These are phyloP conservation scores for Podospora pseudopauciseta DNA, from an alignment of 495 filamentous ascomycete species.

Conservation along the genomic window DNA sequence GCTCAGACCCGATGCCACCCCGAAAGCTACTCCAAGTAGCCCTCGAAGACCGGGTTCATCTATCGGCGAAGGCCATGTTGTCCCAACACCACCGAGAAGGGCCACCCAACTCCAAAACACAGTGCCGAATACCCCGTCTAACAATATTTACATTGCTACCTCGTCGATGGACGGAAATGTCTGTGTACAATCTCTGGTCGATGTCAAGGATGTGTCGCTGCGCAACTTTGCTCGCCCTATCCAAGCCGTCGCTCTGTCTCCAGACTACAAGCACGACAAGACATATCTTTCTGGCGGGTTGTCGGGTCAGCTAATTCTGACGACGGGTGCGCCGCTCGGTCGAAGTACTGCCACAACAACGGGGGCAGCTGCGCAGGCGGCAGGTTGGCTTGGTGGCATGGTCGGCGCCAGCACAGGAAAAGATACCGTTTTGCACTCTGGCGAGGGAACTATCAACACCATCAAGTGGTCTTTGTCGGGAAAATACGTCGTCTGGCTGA, in stretches of 20 bases:
- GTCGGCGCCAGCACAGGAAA: constrained; percentile 76
- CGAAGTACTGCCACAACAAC: constrained; percentile 76
- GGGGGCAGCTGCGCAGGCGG: constrained; percentile 70
- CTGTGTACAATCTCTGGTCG: constrained; percentile 76
- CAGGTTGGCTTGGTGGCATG: constrained; percentile 85
- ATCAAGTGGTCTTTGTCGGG: constrained; percentile 92
- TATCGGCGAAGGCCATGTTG: constrained; percentile 48
- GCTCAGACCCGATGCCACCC: constrained; percentile 50
- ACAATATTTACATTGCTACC: constrained; percentile 85
- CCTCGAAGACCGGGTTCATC: constrained; percentile 34
- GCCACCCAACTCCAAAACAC: constrained; percentile 40
- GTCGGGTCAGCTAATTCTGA: constrained; percentile 86
- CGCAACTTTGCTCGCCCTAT: constrained; percentile 92
- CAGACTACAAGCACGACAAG: constrained; percentile 84
- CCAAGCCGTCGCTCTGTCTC: constrained; percentile 83
- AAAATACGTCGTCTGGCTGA: constrained; percentile 88
- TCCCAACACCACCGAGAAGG: constrained; percentile 50
- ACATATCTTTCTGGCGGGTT: constrained; percentile 87
- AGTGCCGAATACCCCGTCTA: constrained; percentile 69
- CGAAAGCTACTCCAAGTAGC: constrained; percentile 44
- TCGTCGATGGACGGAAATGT: constrained; percentile 95
- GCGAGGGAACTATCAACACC: constrained; percentile 83
- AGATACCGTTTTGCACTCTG: constrained; percentile 84
- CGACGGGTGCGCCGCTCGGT: constrained; percentile 72
- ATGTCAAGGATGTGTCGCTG: constrained; percentile 71